Evolutionary conservation across 192 early-diverging fungal species (phyloP), one percentile per base, ranked within the genome.

Genomic region (Endogone sp.): DNA sequence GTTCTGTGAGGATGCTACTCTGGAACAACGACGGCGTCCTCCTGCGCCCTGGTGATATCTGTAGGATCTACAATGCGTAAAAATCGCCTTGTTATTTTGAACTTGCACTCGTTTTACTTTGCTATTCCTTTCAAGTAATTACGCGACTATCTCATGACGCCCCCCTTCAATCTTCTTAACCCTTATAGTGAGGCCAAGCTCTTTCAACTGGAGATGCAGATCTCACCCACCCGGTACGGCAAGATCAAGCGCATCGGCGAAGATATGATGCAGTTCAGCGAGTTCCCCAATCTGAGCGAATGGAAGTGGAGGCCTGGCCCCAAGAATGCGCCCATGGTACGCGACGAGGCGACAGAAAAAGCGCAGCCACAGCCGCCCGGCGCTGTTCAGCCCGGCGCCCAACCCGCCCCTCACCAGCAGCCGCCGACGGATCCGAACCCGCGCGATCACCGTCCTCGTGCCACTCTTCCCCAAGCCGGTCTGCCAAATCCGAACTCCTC

Each of bases 171-270:
- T n/a, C 0, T 49, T 49, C 37, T 49, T 49, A 49, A 6, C 0
- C 6, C 16, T 49, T 49, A 49, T 16, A 49, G 37, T 6, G 37
- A 49, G 16, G 37, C 37, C 0, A 49, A 49, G 1, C 9, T 49
- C 16, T 49, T 49, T 16, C 6, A 16, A 6, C 9, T 11, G 2
- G 80, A 75, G 30, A 66, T 88, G 24, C 81, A 83, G 49, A 61
- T 90, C 16, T 79, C 85, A 0, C 75, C 81, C 4, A 69, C 82
- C 1, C 76, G 81, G 23, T 79, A 70, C 29, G 85, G 86, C 13
- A 86, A 83, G 66, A 70, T 84, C 68, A 78, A 75, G 62, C 75
- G 83, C 21, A 79, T 90, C 23, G 89, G 89, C 23, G 86, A 88
- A 37, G 81, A 82, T 22, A 79, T 75, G 0, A 71, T 79, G 25